Base-by-base conservation (phyloP, 768 basidiomycete species). In the Candolleomyces efflorescens region DNA sequence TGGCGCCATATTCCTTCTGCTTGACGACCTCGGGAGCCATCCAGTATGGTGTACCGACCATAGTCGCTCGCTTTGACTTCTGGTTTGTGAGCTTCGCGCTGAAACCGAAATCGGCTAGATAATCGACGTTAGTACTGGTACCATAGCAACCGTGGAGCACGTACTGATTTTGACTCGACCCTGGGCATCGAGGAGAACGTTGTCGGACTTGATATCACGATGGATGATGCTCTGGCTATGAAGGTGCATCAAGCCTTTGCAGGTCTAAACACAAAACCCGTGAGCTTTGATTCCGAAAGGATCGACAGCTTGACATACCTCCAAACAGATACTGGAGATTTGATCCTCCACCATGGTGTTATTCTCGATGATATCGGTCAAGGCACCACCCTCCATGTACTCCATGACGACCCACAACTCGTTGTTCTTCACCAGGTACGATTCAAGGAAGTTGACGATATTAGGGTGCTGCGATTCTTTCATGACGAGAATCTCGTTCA, bases 1-100 rank as follows among this genome's bases (percentile, higher is more conserved):
- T 96, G 23, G 93, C 92, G 47, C 94, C 94, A 67, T 97, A 97
- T 71, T 94, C 93, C 73, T 96, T 95, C 70, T 94, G 91, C 74
- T 94, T 95, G 65, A 97, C 94, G 53, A 97, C 93, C 71, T 97
- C 94, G n/a, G 94, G 94, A 2, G 94, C 94, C 94, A 97, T 97
- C 94, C 94, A 96, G 73, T 96, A 96, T 0, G 94, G 94, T 11
- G 94, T 96, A 36, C 94, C 94, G 3, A 97, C 94, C 94, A 96
- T 96, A n/a, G 94, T 96, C 27, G 94, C 94, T 53, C 94, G 90
- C 73, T 96, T 96, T 43, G 91, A 94, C 71, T 96, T 97, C 73
- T 96, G 92, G 65, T 95, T 94, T 1, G 94, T 95, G 26, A 98
- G 79, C 70, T 96, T 95, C 57, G 94, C 94, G 63, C 93, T 96